phyloP scores from a whole-genome alignment of 208 protist species.

The Trypanosoma mega region DNA sequence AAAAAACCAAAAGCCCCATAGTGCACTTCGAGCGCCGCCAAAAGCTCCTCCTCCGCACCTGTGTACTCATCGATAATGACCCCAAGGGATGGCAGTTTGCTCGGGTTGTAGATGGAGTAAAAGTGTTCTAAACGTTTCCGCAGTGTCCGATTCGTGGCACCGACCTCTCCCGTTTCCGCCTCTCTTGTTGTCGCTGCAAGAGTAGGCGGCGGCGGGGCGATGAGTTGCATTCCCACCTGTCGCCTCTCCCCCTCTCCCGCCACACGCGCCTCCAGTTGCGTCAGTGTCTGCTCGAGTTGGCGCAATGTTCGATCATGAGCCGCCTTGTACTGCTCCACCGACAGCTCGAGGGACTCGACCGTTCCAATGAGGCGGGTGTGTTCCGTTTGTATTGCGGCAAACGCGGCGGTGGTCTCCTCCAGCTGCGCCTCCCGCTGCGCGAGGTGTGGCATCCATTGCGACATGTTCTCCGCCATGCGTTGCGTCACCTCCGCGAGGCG shows the following conservation, averaged over 20 bases:
- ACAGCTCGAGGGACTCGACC: conserved; percentile 11
- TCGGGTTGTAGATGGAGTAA: conserved; percentile 31
- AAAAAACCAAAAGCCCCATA: conserved; percentile 32
- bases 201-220: background rate
- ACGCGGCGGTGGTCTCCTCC: background rate
- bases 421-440: conserved; percentile 15
- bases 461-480: background rate
- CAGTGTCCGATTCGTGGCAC: background rate
- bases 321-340: conserved; percentile 16
- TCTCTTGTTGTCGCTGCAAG: conserved; percentile 1
- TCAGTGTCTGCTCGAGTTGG: conserved; percentile 6
- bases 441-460: background rate
- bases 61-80: conserved; percentile 30
- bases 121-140: conserved; percentile 27
- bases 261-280: too few species aligned
- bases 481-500: background rate
- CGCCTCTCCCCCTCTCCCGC: background rate
- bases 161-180: background rate
- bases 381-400: conserved; percentile 5
- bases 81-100: conserved; percentile 19
- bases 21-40: conserved; percentile 30
- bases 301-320: conserved; percentile 1
- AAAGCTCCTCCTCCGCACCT: conserved; percentile 33
- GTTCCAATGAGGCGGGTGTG: conserved; percentile 3
- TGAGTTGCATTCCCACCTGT: background rate